Percentiles rank a stretch among this genome's conserved stretches.
These are phyloP conservation scores for Aspergillus fumigatiaffinis DNA, from an alignment of 2,329 filamentous ascomycete genomes.

Conservation along the genomic window DNA sequence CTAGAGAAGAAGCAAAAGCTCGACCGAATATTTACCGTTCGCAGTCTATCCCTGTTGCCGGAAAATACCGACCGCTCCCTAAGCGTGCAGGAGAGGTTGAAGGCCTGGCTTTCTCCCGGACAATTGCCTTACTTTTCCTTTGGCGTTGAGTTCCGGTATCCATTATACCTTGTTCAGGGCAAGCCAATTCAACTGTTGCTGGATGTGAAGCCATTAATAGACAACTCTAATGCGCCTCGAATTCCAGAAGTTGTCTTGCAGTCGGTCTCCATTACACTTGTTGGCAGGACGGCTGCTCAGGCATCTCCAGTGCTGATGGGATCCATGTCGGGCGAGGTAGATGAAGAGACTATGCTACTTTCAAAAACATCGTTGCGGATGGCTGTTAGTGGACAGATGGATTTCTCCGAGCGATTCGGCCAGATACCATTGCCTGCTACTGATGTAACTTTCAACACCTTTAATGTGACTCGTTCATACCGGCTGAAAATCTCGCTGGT, in stretches of 20 bases:
- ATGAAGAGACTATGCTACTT: conserved; percentile 7
- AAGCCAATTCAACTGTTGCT: conserved; percentile 5
- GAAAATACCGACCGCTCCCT: conserved; percentile 10
- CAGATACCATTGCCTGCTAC: conserved; percentile 4
- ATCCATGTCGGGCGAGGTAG: conserved; percentile 5
- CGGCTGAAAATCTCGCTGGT: conserved; percentile 1
- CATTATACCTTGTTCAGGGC: conserved; percentile 3
- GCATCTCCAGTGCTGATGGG: conserved; percentile 12
- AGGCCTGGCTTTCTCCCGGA: conserved; percentile 8
- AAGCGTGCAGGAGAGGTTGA: conserved; percentile 7
- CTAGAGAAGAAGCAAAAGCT: conserved; percentile 2
- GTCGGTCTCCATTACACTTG: conserved; percentile 2
- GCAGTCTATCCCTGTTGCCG: conserved; percentile 8
- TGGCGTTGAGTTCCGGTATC: conserved; percentile 7
- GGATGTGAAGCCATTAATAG: conserved; percentile 3
- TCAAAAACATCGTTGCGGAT: conserved; percentile 3
- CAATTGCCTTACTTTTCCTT: conserved; percentile 15
- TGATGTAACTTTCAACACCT: conserved; percentile 11
- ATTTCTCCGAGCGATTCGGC: conserved; percentile 6
- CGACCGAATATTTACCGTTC: conserved; percentile 7
- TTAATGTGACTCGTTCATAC: conserved; percentile 8
- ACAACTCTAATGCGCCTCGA: not conserved
- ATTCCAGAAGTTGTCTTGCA: conserved; percentile 4
- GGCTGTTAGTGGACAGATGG: conserved; percentile 1
- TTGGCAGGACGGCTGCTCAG: conserved; percentile 8